A percentile compares a stretch with the other conserved stretches of the same genome.
Evolutionary conservation across 164 flowering plant genomes (phyloP).

Genomic region (Nelumbo lutea): DNA sequence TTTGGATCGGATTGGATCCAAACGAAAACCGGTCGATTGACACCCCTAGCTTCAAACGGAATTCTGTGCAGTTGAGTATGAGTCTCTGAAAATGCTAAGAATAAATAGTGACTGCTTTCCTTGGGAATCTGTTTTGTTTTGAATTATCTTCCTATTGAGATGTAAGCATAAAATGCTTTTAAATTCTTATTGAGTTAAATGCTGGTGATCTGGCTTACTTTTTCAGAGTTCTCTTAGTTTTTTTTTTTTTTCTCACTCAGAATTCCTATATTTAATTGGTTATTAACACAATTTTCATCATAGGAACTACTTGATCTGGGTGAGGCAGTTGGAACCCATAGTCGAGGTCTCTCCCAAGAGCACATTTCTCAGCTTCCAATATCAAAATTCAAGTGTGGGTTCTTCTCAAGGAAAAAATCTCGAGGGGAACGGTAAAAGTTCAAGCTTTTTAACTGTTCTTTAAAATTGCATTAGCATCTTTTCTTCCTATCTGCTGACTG

Average conservation of each 20-base stretch:
- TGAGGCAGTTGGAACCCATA: slow-evolving; percentile 88
- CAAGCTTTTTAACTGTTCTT: neutral
- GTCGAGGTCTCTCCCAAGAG: slow-evolving; percentile 82
- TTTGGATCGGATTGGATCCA: too few species aligned
- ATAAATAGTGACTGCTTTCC: too few species aligned
- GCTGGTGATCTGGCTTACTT: neutral
- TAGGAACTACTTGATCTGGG: slow-evolving; percentile 93
- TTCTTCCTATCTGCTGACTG: neutral
- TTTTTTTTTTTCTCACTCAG: neutral
- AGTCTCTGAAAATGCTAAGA: too few species aligned
- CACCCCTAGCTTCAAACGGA: too few species aligned
- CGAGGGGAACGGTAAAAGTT: slow-evolving; percentile 58
- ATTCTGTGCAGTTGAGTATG: too few species aligned
- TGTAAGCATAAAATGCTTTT: too few species aligned
- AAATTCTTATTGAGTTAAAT: too few species aligned
- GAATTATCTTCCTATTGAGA: too few species aligned
- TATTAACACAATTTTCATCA: neutral
- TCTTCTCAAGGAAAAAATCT: slow-evolving; percentile 63
- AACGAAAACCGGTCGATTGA: too few species aligned
- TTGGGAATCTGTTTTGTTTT: too few species aligned
- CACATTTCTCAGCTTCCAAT: slow-evolving; percentile 66
- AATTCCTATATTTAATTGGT: too few species aligned
- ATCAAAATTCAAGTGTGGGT: slow-evolving; percentile 69
- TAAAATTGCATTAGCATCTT: neutral
- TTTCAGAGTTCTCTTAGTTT: neutral